Conservation (phyloP, 805 yeast genomes). For the Jamesozyma hellenica region DNA sequence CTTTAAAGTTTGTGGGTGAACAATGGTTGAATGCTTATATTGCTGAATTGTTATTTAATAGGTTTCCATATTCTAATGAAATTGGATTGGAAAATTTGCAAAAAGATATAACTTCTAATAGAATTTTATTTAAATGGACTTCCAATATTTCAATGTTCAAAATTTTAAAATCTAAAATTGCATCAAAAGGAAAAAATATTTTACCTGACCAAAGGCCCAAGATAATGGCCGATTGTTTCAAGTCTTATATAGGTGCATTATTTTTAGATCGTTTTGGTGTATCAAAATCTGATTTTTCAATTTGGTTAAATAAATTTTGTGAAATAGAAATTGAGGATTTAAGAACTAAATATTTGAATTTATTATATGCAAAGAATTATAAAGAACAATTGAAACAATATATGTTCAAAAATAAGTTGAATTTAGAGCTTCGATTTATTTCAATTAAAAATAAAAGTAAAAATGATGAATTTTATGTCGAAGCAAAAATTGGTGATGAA, state of each 20-base stretch:
- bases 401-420: slow-evolving; percentile 33
- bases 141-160: not conserved
- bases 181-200: not conserved
- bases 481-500: slow-evolving; percentile 41
- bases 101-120: not conserved
- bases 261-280: slow-evolving; percentile 34
- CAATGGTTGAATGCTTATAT: slow-evolving; percentile 57
- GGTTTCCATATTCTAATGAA: slow-evolving; percentile 58
- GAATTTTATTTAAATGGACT: not conserved
- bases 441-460: not conserved
- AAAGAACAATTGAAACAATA: slow-evolving; percentile 57
- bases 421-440: slow-evolving; percentile 3
- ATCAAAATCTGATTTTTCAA: slow-evolving; percentile 35
- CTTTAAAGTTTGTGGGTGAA: slow-evolving; percentile 73
- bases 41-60: slow-evolving; percentile 47
- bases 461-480: slow-evolving; percentile 43
- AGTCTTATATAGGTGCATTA: slow-evolving; percentile 81
- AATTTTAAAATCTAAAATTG: slow-evolving; percentile 17
- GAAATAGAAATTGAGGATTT: slow-evolving; percentile 6
- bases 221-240: slow-evolving; percentile 68
- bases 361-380: slow-evolving; percentile 43
- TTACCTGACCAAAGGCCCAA: slow-evolving; percentile 31
- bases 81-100: slow-evolving; percentile 40
- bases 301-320: slow-evolving; percentile 43
- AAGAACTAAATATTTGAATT: slow-evolving; percentile 8